Conservation (phyloP, 2,329 filamentous ascomycete species). For the Fonsecaea nubica region DNA sequence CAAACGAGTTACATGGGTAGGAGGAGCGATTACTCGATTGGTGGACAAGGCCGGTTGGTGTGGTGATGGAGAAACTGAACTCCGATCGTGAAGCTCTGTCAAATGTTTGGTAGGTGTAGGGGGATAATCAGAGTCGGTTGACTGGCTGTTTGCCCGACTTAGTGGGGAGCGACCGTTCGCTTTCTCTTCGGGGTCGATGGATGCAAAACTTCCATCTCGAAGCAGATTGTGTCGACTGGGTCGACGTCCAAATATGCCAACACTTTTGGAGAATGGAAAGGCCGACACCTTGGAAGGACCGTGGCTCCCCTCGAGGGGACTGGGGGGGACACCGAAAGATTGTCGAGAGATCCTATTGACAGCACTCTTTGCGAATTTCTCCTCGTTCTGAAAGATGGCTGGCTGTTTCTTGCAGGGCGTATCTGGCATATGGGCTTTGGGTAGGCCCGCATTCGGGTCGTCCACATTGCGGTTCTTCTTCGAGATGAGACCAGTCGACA, state of each 20-base stretch:
- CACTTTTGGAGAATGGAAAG: slow-evolving; percentile 70
- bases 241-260: slow-evolving; percentile 66
- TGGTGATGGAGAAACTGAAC: slow-evolving; percentile 40
- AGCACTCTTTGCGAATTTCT: slow-evolving; percentile 62
- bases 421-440: slow-evolving; percentile 79
- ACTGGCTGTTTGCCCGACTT: slow-evolving; percentile 62
- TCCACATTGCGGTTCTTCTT: slow-evolving; percentile 90
- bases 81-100: slow-evolving; percentile 23
- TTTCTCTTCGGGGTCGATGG: slow-evolving; percentile 78
- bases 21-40: slow-evolving; percentile 36
- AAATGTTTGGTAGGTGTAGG: slow-evolving; percentile 85
- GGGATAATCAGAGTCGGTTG: slow-evolving; percentile 75
- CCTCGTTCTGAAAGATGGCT: slow-evolving; percentile 70
- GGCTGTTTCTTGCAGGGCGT: slow-evolving; percentile 92
- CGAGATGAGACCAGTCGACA: slow-evolving; percentile 91
- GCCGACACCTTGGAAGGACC: slow-evolving; percentile 66
- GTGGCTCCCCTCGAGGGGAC: slow-evolving; percentile 74
- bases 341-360: slow-evolving; percentile 71
- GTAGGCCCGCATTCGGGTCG: slow-evolving; percentile 61
- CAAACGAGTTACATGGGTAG: slow-evolving; percentile 30
- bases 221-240: slow-evolving; percentile 57
- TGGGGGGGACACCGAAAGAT: slow-evolving; percentile 79
- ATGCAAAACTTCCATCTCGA: slow-evolving; percentile 75
- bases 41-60: slow-evolving; percentile 36
- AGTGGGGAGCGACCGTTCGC: slow-evolving; percentile 65